Evolutionary conservation across 2,329 filamentous ascomycete species (phyloP), one percentile per base, ranked within the genome.

Genomic region (Aureobasidium sp.): DNA sequence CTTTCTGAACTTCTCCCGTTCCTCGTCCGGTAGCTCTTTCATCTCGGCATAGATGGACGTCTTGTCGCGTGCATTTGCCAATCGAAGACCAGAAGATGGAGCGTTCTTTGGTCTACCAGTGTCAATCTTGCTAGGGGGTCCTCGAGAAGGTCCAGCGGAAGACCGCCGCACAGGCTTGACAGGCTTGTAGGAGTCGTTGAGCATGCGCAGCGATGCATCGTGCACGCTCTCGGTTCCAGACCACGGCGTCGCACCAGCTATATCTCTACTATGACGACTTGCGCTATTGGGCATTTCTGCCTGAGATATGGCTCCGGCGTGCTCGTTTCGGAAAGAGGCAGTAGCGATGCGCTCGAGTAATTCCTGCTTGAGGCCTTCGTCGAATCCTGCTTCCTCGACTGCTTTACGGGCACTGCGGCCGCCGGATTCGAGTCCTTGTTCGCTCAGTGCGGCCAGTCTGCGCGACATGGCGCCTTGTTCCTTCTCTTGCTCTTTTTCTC

Each of bases 151-250:
- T 37, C 67, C 66, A 17, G 73, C 72, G 5, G 53, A 57, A 25
- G 53, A 41, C 74, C 68, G 11, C 65, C 69, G 76, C 39, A 44
- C 68, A 29, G 72, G 71, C 42, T 78, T 77, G 15, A 83, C 70
- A 20, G 82, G 83, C 70, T 85, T 86, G 67, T 83, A 81, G 17
- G 82, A 79, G 68, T 86, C 84, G 51, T 83, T 81, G 11, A 87
- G 78, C 83, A 97, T 97, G 36, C 94, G 86, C 53, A 96, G 77
- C 25, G 91, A 86, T 0, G 88, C 82, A 72, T 97, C 91, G 67
- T 87, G 84, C 1, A 87, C 76, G 5, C 78, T 79, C 75, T 97
- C 94, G 14, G 82, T 79, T 2, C 93, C 94, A 0, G 83, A 85
- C 94, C 94, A 99, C 1, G 88, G 82, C 62, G 82, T 76, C 7